These are phyloP conservation scores for Turritis glabra DNA, from an alignment of 345 rosid species.

Conservation along the genomic window DNA sequence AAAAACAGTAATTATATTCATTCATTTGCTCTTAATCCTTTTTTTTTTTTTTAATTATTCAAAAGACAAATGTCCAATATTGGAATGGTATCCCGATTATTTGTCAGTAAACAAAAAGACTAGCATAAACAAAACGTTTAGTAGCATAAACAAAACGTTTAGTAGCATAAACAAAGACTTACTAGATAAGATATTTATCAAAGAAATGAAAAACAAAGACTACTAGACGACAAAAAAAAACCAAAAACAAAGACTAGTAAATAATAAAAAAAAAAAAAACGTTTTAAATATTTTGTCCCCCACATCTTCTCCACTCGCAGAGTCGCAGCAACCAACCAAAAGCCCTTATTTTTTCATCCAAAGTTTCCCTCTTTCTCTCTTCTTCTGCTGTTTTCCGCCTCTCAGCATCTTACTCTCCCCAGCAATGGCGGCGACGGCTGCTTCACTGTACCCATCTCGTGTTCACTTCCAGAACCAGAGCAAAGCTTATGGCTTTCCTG, in stretches of 20 bases:
- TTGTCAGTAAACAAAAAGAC: constrained; percentile 12
- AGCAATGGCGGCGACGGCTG: constrained; percentile 38
- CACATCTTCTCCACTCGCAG: constrained; percentile 13
- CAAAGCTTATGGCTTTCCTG: constrained; percentile 15
- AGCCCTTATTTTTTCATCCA: not conserved
- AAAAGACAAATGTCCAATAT: not conserved
- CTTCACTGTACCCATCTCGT: constrained; percentile 17
- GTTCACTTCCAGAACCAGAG: constrained; percentile 18
- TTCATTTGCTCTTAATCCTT: not conserved
- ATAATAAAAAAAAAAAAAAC: not conserved
- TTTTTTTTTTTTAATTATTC: not conserved
- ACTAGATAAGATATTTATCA: no score
- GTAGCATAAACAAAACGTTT: no score
- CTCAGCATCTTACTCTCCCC: constrained; percentile 21
- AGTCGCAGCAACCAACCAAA: no score
- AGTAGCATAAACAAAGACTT: not conserved
- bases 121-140: not conserved
- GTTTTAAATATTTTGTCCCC: not conserved
- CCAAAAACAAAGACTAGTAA: not conserved
- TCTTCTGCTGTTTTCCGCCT: constrained; percentile 32
- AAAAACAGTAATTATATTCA: not conserved
- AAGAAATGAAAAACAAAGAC: not conserved
- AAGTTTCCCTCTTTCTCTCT: constrained; percentile 4
- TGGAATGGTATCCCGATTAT: not conserved
- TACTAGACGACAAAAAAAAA: not conserved